phyloP scores from a whole-genome alignment of 768 basidiomycete genomes.

The Kwoniella europaea region DNA sequence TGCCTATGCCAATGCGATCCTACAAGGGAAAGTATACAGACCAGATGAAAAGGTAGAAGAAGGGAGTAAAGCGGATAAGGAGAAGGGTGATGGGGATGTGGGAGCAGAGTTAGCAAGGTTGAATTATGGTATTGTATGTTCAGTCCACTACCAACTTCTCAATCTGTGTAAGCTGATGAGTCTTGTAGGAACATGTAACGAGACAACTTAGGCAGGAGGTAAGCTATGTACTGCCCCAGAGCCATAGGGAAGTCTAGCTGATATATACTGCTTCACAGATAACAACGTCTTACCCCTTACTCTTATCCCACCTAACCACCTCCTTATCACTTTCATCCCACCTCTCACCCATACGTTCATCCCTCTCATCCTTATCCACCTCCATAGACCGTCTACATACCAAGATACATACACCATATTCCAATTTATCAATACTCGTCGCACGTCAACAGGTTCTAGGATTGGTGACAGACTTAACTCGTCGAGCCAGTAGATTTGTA shows the following conservation, averaged over 20 bases:
- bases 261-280: conserved; percentile 21
- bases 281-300: conserved; percentile 44
- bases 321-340: conserved; percentile 47
- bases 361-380: conserved; percentile 37
- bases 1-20: conserved; percentile 86
- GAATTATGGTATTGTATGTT: conserved; percentile 69
- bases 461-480: conserved; percentile 79
- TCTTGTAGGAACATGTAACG: conserved; percentile 73
- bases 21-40: conserved; percentile 80
- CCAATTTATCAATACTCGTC: conserved; percentile 73
- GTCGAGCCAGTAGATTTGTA: conserved; percentile 82
- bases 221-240: conserved; percentile 48
- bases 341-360: conserved; percentile 39
- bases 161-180: conserved; percentile 15
- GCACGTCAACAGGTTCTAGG: conserved; percentile 76
- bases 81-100: conserved; percentile 65
- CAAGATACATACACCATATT: conserved; percentile 85
- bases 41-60: conserved; percentile 64
- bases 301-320: conserved; percentile 48
- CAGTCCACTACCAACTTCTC: not conserved
- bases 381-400: conserved; percentile 68
- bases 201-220: conserved; percentile 87
- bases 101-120: conserved; percentile 86
- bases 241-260: not conserved
- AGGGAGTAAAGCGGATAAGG: conserved; percentile 15